phyloP scores from a whole-genome alignment of 2,329 filamentous ascomycete genomes.

The Ceratocystis papillata region DNA sequence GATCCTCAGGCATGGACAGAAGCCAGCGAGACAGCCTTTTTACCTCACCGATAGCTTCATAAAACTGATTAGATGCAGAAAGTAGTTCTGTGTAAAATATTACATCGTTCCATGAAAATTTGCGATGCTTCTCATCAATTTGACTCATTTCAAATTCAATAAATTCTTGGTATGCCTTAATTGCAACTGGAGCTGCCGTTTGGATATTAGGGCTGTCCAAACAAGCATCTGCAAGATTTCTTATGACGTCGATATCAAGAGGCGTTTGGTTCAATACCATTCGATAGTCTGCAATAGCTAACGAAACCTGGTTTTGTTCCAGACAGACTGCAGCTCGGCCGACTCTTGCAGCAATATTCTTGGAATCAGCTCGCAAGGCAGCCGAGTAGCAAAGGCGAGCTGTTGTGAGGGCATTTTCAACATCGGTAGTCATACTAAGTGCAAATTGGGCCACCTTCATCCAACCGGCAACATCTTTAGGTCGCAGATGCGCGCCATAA shows the following conservation, averaged over 20 bases:
- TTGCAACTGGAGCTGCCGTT: constrained; percentile 33
- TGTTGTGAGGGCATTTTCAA: constrained; percentile 40
- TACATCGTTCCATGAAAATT: constrained; percentile 65
- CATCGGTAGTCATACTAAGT: constrained; percentile 33
- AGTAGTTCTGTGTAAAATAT: constrained; percentile 78
- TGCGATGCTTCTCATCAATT: constrained; percentile 31
- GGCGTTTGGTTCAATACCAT: constrained; percentile 43
- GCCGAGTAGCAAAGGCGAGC: constrained; percentile 50
- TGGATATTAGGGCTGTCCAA: constrained; percentile 42
- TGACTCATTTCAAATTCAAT: constrained; percentile 35
- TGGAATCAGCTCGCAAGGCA: constrained; percentile 47
- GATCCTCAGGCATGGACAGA: constrained; percentile 61
- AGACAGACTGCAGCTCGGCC: constrained; percentile 50
- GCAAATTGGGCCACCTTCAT: constrained; percentile 48
- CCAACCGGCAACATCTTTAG: constrained; percentile 51
- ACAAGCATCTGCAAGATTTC: constrained; percentile 47
- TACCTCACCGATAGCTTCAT: constrained; percentile 56
- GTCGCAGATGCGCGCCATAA: constrained; percentile 51
- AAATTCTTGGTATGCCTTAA: constrained; percentile 40
- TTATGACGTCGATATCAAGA: constrained; percentile 44
- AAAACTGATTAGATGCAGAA: constrained; percentile 50
- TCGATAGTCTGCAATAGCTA: constrained; percentile 48
- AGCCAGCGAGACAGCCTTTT: constrained; percentile 72
- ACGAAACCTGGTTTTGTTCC: constrained; percentile 43
- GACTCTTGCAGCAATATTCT: constrained; percentile 46